Evolutionary conservation across 2,329 filamentous ascomycete genomes (phyloP).

Genomic region (Monascus ruber): DNA sequence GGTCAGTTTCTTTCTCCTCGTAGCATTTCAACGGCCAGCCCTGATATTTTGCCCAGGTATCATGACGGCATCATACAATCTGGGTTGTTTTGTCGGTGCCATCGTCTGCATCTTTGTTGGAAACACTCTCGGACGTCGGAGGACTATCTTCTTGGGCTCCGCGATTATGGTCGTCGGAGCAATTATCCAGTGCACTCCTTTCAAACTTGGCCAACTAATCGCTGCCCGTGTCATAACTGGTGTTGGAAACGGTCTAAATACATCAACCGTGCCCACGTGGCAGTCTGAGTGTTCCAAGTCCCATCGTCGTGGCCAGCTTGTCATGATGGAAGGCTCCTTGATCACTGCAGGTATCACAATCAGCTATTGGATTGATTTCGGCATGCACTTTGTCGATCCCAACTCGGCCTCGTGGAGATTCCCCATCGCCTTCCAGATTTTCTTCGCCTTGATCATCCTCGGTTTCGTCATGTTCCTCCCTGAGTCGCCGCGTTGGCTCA

Average conservation of each 20-base stretch:
- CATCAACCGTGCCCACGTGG: constrained; percentile 42
- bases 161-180: constrained; percentile 41
- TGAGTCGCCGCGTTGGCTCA: constrained; percentile 49
- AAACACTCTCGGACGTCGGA: constrained; percentile 40
- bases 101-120: constrained; percentile 41
- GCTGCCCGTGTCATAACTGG: constrained; percentile 40
- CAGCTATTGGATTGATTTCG: constrained; percentile 42
- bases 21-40: constrained; percentile 1
- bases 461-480: constrained; percentile 39
- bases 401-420: constrained; percentile 42
- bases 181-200: constrained; percentile 38
- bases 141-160: constrained; percentile 39
- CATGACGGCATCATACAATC: constrained; percentile 33
- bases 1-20: constrained; percentile 15
- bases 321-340: constrained; percentile 43
- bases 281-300: constrained; percentile 42
- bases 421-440: constrained; percentile 47
- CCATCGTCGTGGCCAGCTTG: constrained; percentile 39
- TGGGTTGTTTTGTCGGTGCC: constrained; percentile 42
- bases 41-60: constrained; percentile 19
- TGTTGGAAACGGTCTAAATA: constrained; percentile 43
- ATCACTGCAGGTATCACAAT: constrained; percentile 42
- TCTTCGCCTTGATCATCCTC: constrained; percentile 44
- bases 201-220: constrained; percentile 38
- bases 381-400: constrained; percentile 42